Conservation (phyloP, 2,329 filamentous ascomycete genomes). For the Rutstroemia sp. region DNA sequence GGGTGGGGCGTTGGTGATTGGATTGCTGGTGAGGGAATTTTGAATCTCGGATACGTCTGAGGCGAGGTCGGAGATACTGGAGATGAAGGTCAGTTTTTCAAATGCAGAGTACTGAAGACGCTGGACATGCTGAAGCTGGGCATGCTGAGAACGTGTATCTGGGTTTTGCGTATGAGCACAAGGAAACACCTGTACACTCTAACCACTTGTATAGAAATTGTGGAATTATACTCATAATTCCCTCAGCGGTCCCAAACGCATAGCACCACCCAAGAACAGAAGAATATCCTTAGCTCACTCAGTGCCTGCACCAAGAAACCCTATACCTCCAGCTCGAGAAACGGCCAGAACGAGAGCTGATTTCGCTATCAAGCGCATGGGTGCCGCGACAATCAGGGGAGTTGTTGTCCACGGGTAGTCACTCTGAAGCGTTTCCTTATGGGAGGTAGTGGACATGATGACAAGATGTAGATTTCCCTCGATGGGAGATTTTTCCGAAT, state of each 20-base stretch:
- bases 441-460: slow-evolving; percentile 1
- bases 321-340: slow-evolving; percentile 45
- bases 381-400: slow-evolving; percentile 50
- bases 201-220: no score
- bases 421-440: slow-evolving; percentile 7
- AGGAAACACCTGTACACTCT: no score
- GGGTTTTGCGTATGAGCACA: no score
- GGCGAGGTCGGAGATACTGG: slow-evolving; percentile 1
- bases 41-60: slow-evolving; percentile 4
- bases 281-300: slow-evolving; percentile 16
- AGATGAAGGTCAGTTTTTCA: not conserved
- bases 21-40: slow-evolving; percentile 7
- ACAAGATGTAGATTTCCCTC: not conserved
- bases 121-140: no score
- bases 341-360: slow-evolving; percentile 51
- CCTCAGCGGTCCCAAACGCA: not conserved
- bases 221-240: not conserved
- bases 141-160: no score
- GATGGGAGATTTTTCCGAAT: not conserved
- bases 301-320: slow-evolving; percentile 37
- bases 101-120: not conserved
- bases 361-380: slow-evolving; percentile 60
- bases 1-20: slow-evolving; percentile 7
- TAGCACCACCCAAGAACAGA: not conserved
- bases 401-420: slow-evolving; percentile 11